Conservation (phyloP, 805 yeast species). For the Saturnispora galanensis region DNA sequence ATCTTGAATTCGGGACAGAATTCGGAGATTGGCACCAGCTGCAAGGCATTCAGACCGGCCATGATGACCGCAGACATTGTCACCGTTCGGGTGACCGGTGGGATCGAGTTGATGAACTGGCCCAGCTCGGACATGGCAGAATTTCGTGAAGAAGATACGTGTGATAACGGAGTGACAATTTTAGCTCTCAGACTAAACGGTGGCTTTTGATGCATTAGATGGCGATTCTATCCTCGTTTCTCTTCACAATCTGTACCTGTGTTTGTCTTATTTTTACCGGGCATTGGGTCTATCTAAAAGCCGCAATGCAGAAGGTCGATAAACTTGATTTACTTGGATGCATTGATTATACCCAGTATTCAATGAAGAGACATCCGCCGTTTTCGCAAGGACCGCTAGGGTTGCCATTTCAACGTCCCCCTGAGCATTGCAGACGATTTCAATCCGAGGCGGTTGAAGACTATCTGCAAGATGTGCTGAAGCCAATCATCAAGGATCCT, state of each 20-base stretch:
- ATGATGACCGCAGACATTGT: constrained; percentile 39
- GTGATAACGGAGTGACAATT: not conserved
- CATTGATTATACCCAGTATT: constrained; percentile 54
- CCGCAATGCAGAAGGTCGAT: too few species aligned
- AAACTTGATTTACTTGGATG: constrained; percentile 27
- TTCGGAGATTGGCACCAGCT: constrained; percentile 17
- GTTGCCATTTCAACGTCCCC: constrained; percentile 72
- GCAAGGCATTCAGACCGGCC: constrained; percentile 31
- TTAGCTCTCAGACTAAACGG: too few species aligned
- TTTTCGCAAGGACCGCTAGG: constrained; percentile 42
- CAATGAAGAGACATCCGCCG: constrained; percentile 47
- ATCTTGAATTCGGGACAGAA: constrained; percentile 26
- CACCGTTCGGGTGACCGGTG: constrained; percentile 53
- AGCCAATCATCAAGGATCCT: constrained; percentile 37
- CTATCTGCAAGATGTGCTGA: constrained; percentile 42
- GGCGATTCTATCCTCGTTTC: too few species aligned
- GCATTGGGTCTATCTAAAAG: too few species aligned
- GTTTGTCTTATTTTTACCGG: too few species aligned
- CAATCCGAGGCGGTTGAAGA: constrained; percentile 50
- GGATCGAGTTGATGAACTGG: constrained; percentile 36
- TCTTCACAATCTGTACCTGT: too few species aligned
- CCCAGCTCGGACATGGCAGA: constrained; percentile 25
- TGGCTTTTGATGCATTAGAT: too few species aligned
- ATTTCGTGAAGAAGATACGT: not conserved
- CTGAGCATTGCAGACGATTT: constrained; percentile 64